These are phyloP conservation scores for Blastocystis sp. DNA, from an alignment of 352 stramenopile species.

Conservation along the genomic window DNA sequence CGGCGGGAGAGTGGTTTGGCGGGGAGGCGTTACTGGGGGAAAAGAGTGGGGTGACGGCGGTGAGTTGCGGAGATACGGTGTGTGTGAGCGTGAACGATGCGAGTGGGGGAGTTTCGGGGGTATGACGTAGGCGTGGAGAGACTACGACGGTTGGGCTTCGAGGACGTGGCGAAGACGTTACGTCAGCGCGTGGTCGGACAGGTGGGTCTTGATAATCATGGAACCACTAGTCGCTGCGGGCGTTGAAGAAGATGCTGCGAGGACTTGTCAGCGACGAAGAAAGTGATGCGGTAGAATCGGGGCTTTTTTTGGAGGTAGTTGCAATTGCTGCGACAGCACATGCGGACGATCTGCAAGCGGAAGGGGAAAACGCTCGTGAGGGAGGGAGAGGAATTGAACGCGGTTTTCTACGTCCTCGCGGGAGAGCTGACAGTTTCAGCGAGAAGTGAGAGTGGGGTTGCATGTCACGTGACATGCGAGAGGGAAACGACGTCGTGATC, in stretches of 20 bases:
- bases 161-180: background rate
- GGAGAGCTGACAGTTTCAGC: background rate
- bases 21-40: background rate
- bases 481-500: background rate
- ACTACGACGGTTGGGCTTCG: too few species aligned
- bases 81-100: background rate
- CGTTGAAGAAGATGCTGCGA: background rate
- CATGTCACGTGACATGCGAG: background rate
- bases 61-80: background rate
- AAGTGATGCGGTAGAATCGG: background rate
- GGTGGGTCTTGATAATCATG: background rate
- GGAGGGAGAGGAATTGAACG: background rate
- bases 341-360: background rate
- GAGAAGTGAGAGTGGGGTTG: background rate
- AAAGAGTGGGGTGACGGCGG: background rate
- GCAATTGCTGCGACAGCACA: background rate
- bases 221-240: background rate
- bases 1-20: conserved; percentile 39
- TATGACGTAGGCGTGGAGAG: too few species aligned
- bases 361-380: background rate
- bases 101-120: background rate
- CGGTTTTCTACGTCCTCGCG: conserved; percentile 8
- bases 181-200: background rate
- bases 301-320: background rate
- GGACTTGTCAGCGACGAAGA: background rate